These are phyloP conservation scores for Phialemoniopsis sp. DNA, from an alignment of 2,329 filamentous ascomycete genomes.

Conservation along the genomic window DNA sequence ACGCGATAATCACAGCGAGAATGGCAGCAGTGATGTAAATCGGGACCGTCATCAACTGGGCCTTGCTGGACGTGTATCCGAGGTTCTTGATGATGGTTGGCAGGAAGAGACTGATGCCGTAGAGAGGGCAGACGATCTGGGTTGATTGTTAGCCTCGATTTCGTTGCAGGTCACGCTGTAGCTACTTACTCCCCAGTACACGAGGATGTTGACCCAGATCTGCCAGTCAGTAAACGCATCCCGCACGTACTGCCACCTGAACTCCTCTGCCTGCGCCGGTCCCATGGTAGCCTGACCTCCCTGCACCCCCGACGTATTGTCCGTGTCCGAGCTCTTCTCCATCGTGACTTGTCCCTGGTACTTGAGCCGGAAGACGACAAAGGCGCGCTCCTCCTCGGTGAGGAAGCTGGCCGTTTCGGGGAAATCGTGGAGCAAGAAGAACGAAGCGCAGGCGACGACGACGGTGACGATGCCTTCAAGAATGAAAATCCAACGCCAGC, in stretches of 20 bases:
- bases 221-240: slow-evolving; percentile 77
- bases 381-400: slow-evolving; percentile 62
- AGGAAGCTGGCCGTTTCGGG: slow-evolving; percentile 76
- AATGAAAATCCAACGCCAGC: slow-evolving; percentile 66
- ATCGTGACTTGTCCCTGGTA: slow-evolving; percentile 46
- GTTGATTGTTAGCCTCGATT: not conserved
- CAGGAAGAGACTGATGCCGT: slow-evolving; percentile 55
- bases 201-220: slow-evolving; percentile 57
- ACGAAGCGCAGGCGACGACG: slow-evolving; percentile 45
- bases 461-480: slow-evolving; percentile 68
- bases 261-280: slow-evolving; percentile 65
- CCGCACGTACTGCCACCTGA: slow-evolving; percentile 72
- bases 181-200: slow-evolving; percentile 60
- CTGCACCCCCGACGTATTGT: slow-evolving; percentile 5
- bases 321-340: slow-evolving; percentile 5
- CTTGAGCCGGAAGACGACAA: slow-evolving; percentile 67
- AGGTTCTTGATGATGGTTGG: slow-evolving; percentile 61
- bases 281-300: not conserved
- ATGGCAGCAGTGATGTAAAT: slow-evolving; percentile 55
- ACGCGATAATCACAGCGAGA: slow-evolving; percentile 48
- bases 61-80: slow-evolving; percentile 23
- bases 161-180: slow-evolving; percentile 5
- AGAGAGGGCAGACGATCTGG: slow-evolving; percentile 48
- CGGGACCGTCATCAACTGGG: slow-evolving; percentile 11
- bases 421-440: slow-evolving; percentile 75